A percentile compares a stretch with the other conserved stretches of the same genome.
These are phyloP conservation scores for Hygrocybe coccinea DNA, from an alignment of 768 basidiomycete genomes.

Conservation along the genomic window DNA sequence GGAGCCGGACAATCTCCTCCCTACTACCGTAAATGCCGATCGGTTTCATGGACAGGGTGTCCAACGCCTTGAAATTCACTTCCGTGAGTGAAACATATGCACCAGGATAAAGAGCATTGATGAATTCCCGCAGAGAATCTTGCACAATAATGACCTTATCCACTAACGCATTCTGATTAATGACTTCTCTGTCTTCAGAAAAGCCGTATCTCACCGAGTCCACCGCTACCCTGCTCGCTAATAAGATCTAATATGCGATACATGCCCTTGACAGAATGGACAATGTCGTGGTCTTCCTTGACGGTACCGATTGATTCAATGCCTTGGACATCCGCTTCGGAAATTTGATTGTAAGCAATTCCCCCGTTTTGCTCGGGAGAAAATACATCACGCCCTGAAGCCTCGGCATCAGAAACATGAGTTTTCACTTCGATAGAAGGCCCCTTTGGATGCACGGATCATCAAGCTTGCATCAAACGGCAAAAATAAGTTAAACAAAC, in stretches of 20 bases:
- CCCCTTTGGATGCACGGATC: no score
- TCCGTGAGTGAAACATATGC: conserved; percentile 51
- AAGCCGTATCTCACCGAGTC: conserved; percentile 37
- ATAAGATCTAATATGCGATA: conserved; percentile 53
- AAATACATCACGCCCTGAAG: no score
- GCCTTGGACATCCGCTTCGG: neutral
- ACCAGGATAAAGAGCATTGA: conserved; percentile 45
- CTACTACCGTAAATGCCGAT: conserved; percentile 56
- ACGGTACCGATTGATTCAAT: neutral
- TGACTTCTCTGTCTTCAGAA: neutral
- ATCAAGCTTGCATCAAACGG: neutral
- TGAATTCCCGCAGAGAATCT: conserved; percentile 42
- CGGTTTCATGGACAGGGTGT: conserved; percentile 42
- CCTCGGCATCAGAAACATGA: no score
- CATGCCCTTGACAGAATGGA: conserved; percentile 39
- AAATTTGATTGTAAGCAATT: neutral
- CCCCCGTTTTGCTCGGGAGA: no score
- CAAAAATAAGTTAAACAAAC: neutral
- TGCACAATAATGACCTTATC: conserved; percentile 61
- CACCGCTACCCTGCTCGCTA: conserved; percentile 45
- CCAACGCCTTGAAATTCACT: conserved; percentile 52
- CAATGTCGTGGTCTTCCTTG: conserved; percentile 12
- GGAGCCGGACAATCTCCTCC: conserved; percentile 43
- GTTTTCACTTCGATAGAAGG: no score
- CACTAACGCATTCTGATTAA: conserved; percentile 28